Evolutionary conservation across 148 eudicot species (phyloP), one percentile per base, ranked within the genome.

Genomic region (Vaccinium darrowii): DNA sequence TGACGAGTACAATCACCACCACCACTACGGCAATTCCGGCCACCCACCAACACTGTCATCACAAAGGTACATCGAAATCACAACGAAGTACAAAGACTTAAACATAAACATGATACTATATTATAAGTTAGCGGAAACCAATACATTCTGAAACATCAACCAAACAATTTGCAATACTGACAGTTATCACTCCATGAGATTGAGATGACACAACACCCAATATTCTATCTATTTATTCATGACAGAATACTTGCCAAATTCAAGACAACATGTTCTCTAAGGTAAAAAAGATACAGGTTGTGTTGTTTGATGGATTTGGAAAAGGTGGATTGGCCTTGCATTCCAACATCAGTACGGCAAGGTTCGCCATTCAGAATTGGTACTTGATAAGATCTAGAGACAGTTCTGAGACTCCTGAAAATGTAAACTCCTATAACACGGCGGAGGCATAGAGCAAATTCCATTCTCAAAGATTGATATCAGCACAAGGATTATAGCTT

Each of bases 1-100:
- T 49, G 73, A 91, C 74, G 81, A 91, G 39, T 53, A 91, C 47
- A 82, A 92, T 83, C 79, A 92, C 89, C 85, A 91, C 75, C 83
- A 78, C 91, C 65, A 92, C 87, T 18, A 88, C 87, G 76, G 87
- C 62, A 72, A 92, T 57, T 54, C 79, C 91, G 87, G 91, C 87
- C 90, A 91, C 84, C 94, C 91, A 90, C 94, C 94, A 92, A 80
- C 93, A 92, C 94, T 92, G 94, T 83, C 53, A 51, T 30, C 9
- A 39, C 9, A 84, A 67, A 30, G 8, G 36, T 36, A 84, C 77
- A 79, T 19, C 15, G 27, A 18, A 53, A 67, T 67, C 73, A 50
- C 73, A 16, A 52, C 7, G 51, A 51, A 33, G 36, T 12, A 13
- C 57, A 53, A 83, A 8, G 11, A 62, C 27, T 9, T 7, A 2